Evolutionary conservation across 495 filamentous ascomycete genomes (phyloP), one percentile per base, ranked within the genome.

Genomic region (Cercophora scortea): DNA sequence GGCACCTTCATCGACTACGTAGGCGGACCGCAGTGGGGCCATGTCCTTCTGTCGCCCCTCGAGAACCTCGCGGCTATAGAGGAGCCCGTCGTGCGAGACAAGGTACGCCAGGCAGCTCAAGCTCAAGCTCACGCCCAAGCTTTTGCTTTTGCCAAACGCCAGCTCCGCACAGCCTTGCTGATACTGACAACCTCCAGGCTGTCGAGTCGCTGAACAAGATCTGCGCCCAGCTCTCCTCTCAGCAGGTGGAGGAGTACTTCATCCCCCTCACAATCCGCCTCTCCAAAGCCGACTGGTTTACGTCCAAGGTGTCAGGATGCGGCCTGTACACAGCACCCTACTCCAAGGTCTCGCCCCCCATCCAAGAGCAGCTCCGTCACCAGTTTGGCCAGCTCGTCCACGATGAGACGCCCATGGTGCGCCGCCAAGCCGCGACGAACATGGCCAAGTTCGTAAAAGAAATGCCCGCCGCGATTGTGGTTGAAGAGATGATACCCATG

Each of bases 141-240:
- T 40, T 45, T 45, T 45, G 19, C 11, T 49, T 15, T 38, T n/a
- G 50, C 16, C 35, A 34, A 17, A 19, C 13, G 40, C 18, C 46
- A 8, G 6, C 32, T 8, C 18, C 19, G 42, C 17, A 46, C 45
- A 62, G 36, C 48, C 5, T 45, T 51, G 46, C 43, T 43, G 25
- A 25, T 25, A 25, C 25, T 25, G 25, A 25, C 25, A 25, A 25
- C 58, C 47, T 58, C 48, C 64, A 96, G 91, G 93, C 93, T 57
- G 94, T 97, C 62, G 93, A 98, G 68, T 97, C 94, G 39, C 80
- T 98, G 53, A 97, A 97, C 82, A 98, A 96, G 75, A 96, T 98
- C 64, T 96, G 92, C 77, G 80, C 82, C 61, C 82, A 96, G 65
- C 79, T 98, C 36, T 93, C 89, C 34, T 77, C 89, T 59, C 78